Base-by-base conservation (phyloP, 257 asterid species). In the Voacanga thouarsii region DNA sequence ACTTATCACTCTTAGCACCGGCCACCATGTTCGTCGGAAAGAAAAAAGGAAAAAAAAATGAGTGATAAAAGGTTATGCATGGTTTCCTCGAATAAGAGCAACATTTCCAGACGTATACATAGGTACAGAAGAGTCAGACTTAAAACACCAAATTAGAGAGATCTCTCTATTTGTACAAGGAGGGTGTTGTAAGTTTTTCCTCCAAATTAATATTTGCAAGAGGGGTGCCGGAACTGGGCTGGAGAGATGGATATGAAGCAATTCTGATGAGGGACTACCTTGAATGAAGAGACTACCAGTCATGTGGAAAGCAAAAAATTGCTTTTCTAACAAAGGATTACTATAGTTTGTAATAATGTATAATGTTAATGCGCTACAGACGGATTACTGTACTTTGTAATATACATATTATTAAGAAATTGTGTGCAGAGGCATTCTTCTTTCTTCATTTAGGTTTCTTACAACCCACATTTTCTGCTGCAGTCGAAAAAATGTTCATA, bases 261-360 rank as follows among this genome's bases (percentile, higher is more conserved):
- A 90, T 82, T 67, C 77, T 94, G 4, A 92, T 94, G 97, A 88
- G 92, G 86, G 96, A 92, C 45, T 92, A 93, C 75, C 89, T 93
- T 41, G 80, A 85, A 72, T 41, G 80, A 85, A 72, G 61, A 72
- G 64, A 49, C 61, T 15, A 72, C 94, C 12, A 93, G 89, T 74
- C 77, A 86, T 3, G 80, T 56, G 9, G 89, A 83, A 79, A 80
- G 74, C 53, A 88, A 86, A 44, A 80, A 84, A 73, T 83, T 71
- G 75, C n/a, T 47, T 72, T 55, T 28, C 55, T 44, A 39, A 14
- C 3, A 1, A 19, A 63, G 23, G 53, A 49, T 33, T 64, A 8
- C 10, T 8, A 16, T 66, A 39, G 12, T 14, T 41, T 12, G 3
- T 51, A 30, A 70, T 24, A 55, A 39, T 23, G 6, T 6, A 5